Percentiles rank a stretch among this genome's conserved stretches.
phyloP scores from a whole-genome alignment of 2,329 filamentous ascomycete genomes.

The Aschersonia sp. region DNA sequence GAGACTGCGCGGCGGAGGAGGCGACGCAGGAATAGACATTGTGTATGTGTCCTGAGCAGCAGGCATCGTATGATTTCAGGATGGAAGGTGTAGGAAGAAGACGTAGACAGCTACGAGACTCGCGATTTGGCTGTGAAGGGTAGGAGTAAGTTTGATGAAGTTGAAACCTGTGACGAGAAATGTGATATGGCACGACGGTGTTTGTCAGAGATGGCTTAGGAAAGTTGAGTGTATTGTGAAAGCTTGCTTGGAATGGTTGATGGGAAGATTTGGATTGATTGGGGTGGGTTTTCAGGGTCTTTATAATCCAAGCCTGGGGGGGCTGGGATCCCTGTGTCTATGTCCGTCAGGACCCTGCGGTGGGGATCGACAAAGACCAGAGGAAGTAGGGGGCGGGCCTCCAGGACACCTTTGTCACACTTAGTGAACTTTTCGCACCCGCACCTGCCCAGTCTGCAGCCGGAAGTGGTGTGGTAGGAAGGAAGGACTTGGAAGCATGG shows the following conservation, averaged over 20 bases:
- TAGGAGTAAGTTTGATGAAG: too few relatives aligned
- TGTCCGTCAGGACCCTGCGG: not conserved
- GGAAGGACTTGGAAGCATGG: not conserved
- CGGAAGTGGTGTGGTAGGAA: not conserved
- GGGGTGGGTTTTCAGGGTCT: slow-evolving; percentile 8
- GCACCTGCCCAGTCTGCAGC: not conserved
- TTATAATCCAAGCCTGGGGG: slow-evolving; percentile 6
- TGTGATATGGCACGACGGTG: not conserved
- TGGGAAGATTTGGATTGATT: not conserved
- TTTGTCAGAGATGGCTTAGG: not conserved
- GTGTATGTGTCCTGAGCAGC: slow-evolving; percentile 23
- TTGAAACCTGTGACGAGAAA: too few relatives aligned
- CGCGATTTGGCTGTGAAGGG: too few relatives aligned
- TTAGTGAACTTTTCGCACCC: not conserved
- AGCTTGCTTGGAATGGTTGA: not conserved
- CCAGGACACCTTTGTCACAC: not conserved
- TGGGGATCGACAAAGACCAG: not conserved
- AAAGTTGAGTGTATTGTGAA: not conserved
- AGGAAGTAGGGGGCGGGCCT: not conserved
- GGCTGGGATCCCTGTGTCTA: not conserved
- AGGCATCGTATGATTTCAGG: slow-evolving; percentile 17
- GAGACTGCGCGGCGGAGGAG: slow-evolving; percentile 29
- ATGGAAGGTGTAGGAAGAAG: too few relatives aligned
- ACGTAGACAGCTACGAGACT: too few relatives aligned
- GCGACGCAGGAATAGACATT: slow-evolving; percentile 20